Base-by-base conservation (phyloP, 169 alveolate species). In the Eimeria zaria region DNA sequence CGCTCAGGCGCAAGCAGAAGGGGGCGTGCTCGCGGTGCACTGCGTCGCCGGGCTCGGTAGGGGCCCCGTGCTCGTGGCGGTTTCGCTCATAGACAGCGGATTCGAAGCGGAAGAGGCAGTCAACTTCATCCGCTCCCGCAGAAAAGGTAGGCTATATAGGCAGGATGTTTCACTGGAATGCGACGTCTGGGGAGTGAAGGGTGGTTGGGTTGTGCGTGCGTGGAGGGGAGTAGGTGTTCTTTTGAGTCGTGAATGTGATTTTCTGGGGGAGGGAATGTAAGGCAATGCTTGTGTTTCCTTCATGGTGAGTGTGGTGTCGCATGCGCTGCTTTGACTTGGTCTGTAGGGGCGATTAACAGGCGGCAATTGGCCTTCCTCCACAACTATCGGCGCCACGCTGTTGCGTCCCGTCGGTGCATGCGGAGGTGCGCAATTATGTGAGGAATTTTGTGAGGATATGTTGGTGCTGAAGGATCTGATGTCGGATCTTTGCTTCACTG, bases 1-100 rank as follows among this genome's bases (percentile, higher is more conserved):
- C 6, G 89, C 87, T 44, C 90, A 69, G 67, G 95, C 80, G 51
- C 36, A 44, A 55, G 91, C 69, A 53, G 87, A 71, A 84, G 97
- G 97, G 33, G 97, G 98, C 9, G 98, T 99, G 78, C 98, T 98
- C 20, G 99, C 99, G 22, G 99, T 98, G n/a, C 99, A 98, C 92
- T 98, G 99, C 93, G 99, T 98, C 46, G 99, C 99, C 7, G 99
- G 99, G 18, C 97, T 98, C 46, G 99, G 99, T 44, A 95, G 99
- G 64, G 99, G 99, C 44, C 99, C 99, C 24, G 99, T 98, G 44
- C 97, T 98, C 30, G 99, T 99, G 58, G 98, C 99, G 33, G 97
- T 98, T 36, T 99, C 99, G 9, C 97, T 98, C n/a, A 98, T 98
- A 53, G 99, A 98, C 92, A 97, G 97, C 91, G 99, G 99, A 22